A percentile compares a stretch with the other conserved stretches of the same genome.
These are phyloP conservation scores for Exophiala mesophila DNA, from an alignment of 2,329 filamentous ascomycete species.

Conservation along the genomic window DNA sequence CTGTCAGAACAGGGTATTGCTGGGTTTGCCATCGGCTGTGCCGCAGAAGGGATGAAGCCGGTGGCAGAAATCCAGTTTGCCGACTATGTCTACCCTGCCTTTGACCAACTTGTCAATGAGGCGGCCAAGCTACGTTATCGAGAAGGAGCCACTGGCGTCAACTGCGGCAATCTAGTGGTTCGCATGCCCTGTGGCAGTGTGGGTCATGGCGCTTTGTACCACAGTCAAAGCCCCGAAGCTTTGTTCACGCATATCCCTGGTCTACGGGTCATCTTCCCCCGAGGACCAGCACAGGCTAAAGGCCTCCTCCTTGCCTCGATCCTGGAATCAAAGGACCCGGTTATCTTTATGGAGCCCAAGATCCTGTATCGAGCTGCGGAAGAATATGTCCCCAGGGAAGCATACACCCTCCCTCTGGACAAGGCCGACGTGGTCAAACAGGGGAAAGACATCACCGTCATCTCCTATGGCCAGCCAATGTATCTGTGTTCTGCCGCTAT, in stretches of 20 bases:
- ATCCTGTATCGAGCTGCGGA: conserved; percentile 86
- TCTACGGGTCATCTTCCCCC: conserved; percentile 76
- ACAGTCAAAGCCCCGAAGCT: conserved; percentile 83
- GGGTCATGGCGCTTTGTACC: conserved; percentile 81
- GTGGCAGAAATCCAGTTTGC: conserved; percentile 95
- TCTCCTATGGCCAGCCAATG: conserved; percentile 85
- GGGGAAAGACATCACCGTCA: conserved; percentile 73
- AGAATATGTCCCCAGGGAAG: conserved; percentile 77
- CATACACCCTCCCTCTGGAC: conserved; percentile 78
- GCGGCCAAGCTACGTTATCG: conserved; percentile 83
- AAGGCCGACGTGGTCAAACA: conserved; percentile 80
- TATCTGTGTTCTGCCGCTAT: conserved; percentile 79
- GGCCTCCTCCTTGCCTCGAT: conserved; percentile 75
- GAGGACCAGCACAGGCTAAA: conserved; percentile 83
- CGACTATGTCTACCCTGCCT: conserved; percentile 88
- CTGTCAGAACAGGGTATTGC: conserved; percentile 90
- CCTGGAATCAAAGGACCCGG: conserved; percentile 71
- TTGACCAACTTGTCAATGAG: conserved; percentile 92
- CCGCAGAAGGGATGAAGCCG: conserved; percentile 85
- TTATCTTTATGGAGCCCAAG: conserved; percentile 92
- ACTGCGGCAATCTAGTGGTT: conserved; percentile 74
- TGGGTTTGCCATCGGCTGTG: conserved; percentile 86
- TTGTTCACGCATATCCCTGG: conserved; percentile 87
- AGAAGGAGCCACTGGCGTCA: conserved; percentile 59
- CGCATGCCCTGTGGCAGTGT: conserved; percentile 88